These are phyloP conservation scores for Alternaria gaisen DNA, from an alignment of 2,329 filamentous ascomycete species.

Conservation along the genomic window DNA sequence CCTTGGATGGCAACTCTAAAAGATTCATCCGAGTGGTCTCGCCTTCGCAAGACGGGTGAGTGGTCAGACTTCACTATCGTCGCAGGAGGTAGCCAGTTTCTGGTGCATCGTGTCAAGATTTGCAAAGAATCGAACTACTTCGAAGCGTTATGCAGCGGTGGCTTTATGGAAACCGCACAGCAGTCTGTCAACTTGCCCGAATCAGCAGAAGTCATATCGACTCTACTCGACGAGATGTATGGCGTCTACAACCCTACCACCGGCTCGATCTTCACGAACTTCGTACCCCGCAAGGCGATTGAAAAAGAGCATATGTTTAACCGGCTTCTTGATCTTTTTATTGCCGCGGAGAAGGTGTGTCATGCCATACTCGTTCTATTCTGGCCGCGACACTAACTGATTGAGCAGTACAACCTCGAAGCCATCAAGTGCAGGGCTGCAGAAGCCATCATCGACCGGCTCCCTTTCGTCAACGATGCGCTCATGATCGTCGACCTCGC, in stretches of 20 bases:
- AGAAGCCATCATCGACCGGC: constrained; percentile 30
- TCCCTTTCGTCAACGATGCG: constrained; percentile 25
- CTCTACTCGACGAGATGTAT: constrained; percentile 32
- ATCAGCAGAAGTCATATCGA: constrained; percentile 14
- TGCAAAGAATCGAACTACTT: constrained; percentile 30
- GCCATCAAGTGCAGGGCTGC: constrained; percentile 23
- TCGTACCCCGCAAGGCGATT: constrained; percentile 19
- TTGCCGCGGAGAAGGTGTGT: constrained; percentile 26
- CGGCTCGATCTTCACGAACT: constrained; percentile 31
- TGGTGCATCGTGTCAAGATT: constrained; percentile 33
- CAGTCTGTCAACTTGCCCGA: constrained; percentile 26
- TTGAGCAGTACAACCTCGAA: constrained; percentile 30
- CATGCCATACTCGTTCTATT: too few relatives aligned
- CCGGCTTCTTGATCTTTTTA: constrained; percentile 25
- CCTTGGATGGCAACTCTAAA: constrained; percentile 9
- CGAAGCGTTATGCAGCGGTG: constrained; percentile 26
- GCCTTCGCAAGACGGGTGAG: constrained; percentile 24
- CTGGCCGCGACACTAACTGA: too few relatives aligned
- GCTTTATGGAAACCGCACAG: constrained; percentile 20
- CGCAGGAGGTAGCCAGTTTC: constrained; percentile 23
- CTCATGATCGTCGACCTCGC: constrained; percentile 29
- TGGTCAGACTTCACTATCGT: constrained; percentile 33
- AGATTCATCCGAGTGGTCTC: constrained; percentile 19
- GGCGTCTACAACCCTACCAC: constrained; percentile 25
- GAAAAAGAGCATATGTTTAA: constrained; percentile 27